Evolutionary conservation across 306 rosid genomes (phyloP).

Genomic region (Castanopsis chinensis): DNA sequence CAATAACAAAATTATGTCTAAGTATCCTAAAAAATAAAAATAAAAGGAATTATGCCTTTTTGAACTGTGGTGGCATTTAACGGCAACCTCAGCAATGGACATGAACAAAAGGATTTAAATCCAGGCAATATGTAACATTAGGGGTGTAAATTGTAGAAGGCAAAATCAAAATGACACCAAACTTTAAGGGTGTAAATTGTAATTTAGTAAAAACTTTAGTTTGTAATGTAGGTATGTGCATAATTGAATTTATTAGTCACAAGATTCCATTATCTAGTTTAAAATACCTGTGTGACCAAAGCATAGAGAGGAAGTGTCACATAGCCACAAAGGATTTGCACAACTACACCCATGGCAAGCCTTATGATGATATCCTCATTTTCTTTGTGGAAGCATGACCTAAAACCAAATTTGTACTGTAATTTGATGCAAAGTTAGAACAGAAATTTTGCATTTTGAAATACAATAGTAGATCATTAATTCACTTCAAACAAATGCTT

Average conservation of each 20-base stretch:
- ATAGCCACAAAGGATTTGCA: slow-evolving; percentile 57
- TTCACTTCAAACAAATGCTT: slow-evolving; percentile 3
- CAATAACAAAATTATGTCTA: too few relatives aligned
- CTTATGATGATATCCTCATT: slow-evolving; percentile 44
- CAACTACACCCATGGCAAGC: slow-evolving; percentile 35
- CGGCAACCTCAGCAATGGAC: too few relatives aligned
- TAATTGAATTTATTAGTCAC: too few relatives aligned
- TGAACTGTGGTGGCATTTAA: too few relatives aligned
- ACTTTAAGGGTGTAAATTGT: too few relatives aligned
- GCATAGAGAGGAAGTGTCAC: slow-evolving; percentile 68
- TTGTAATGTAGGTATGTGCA: neutral
- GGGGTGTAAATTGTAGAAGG: too few relatives aligned
- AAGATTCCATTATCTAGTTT: neutral
- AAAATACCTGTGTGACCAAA: slow-evolving; percentile 56
- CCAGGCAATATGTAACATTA: too few relatives aligned
- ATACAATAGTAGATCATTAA: neutral
- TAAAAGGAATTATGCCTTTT: too few relatives aligned
- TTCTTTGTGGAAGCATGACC: slow-evolving; percentile 56
- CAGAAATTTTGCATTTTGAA: neutral
- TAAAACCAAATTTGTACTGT: slow-evolving; percentile 50
- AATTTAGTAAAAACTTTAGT: neutral
- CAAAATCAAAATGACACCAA: too few relatives aligned
- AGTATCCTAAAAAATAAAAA: too few relatives aligned
- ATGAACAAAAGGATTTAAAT: too few relatives aligned
- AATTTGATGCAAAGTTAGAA: neutral